Base-by-base conservation (phyloP, 768 basidiomycete species). In the Pleurotus pulmonarius region DNA sequence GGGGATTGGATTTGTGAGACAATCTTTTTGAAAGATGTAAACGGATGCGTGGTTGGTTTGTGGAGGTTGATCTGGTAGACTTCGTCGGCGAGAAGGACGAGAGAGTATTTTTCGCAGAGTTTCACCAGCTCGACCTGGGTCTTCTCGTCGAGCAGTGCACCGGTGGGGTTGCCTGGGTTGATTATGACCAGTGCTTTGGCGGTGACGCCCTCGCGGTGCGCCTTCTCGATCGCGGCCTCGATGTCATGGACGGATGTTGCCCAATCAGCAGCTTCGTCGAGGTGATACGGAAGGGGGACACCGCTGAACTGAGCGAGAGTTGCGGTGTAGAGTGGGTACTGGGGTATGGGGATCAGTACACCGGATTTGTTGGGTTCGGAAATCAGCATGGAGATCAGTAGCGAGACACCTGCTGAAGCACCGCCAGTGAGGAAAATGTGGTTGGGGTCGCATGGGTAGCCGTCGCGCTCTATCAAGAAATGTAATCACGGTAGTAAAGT, bases 91-190 rank as follows among this genome's bases (percentile, higher is more conserved):
- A 98, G 83, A 47, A 99, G 83, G 16, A 96, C 88, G 56, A 99
- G 85, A 7, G 77, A 76, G 72, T 98, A 76, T 61, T 89, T 78
- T 67, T 94, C 90, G 72, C 94, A 96, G 8, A 98, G 72, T 24
- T 83, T 72, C 13, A 97, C 84, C 56, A 99, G 81, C 46, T 81
- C 74, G 56, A 79, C 74, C 78, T 94, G 90, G 20, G 89, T 90
- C 24, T 70, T 60, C 56, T 83, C 77, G 61, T 86, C 81, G 8
- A 99, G 81, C 51, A 96, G 80, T 4, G 88, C 83, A 40, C 96
- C 97, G 0, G 97, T 98, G 18, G 97, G 96, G 74, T 98, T 99
- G 18, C 96, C 96, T 0, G 96, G 96, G 76, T 99, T 99, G 79
- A 99, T 98, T 65, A 99, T 83, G 60, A 98, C 96, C 56, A 99